Evolutionary conservation across 106 monocot species (phyloP).

Genomic region (Dendrobium huoshanense): DNA sequence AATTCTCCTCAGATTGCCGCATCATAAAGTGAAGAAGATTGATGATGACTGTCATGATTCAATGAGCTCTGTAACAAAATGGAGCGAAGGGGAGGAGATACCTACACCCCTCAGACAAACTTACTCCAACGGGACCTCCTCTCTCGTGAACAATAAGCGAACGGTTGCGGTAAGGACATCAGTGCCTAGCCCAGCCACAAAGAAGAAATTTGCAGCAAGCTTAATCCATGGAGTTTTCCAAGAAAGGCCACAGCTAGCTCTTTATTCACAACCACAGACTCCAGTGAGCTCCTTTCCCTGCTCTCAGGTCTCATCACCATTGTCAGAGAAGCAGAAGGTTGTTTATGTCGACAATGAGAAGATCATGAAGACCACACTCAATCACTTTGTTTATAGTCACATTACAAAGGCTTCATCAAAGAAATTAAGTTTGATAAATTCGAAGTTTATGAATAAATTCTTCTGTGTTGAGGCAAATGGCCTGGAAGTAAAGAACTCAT

Average conservation of each 20-base stretch:
- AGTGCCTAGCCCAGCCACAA: background rate
- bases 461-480: background rate
- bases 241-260: background rate
- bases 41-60: conserved; percentile 30
- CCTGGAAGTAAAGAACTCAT: background rate
- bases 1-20: conserved; percentile 42
- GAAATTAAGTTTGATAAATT: background rate
- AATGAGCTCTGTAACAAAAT: conserved; percentile 35
- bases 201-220: background rate
- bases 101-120: conserved; percentile 63
- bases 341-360: background rate
- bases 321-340: conserved; percentile 4
- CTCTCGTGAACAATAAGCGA: background rate
- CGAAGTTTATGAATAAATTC: background rate
- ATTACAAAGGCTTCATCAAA: background rate
- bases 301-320: background rate
- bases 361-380: no score
- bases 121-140: conserved; percentile 2
- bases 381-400: background rate
- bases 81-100: conserved; percentile 31
- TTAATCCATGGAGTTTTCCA: conserved; percentile 2
- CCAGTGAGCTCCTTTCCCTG: background rate
- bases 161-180: background rate
- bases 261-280: conserved; percentile 5
- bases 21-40: conserved; percentile 40